A percentile compares a stretch with the other conserved stretches of the same genome.
These are phyloP conservation scores for Podospora pseudopauciseta DNA, from an alignment of 495 filamentous ascomycete genomes.

Conservation along the genomic window DNA sequence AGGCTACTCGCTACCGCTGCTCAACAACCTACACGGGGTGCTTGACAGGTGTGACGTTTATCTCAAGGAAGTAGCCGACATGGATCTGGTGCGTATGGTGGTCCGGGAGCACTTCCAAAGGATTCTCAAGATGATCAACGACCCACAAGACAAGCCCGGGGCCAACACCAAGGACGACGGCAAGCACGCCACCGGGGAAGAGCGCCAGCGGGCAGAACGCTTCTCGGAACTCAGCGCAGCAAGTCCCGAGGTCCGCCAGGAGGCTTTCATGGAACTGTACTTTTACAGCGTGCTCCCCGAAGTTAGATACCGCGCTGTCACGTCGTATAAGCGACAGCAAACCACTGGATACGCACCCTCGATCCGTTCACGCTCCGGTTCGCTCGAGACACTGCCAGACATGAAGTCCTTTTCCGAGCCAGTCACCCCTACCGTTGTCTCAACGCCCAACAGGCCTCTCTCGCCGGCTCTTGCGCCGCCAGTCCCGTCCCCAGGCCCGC, in stretches of 20 bases:
- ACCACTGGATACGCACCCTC: slow-evolving; percentile 26
- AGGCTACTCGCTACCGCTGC: slow-evolving; percentile 29
- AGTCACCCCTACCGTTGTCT: not conserved
- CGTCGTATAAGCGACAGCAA: slow-evolving; percentile 20
- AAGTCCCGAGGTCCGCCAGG: slow-evolving; percentile 39
- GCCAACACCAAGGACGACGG: slow-evolving; percentile 11
- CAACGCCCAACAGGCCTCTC: not conserved
- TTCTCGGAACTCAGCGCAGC: slow-evolving; percentile 37
- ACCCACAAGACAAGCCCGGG: slow-evolving; percentile 9
- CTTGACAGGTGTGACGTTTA: slow-evolving; percentile 33
- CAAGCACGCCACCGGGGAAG: not conserved
- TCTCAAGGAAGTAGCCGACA: slow-evolving; percentile 20
- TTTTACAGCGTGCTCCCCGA: slow-evolving; percentile 36
- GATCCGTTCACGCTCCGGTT: slow-evolving; percentile 9
- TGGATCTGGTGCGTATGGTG: slow-evolving; percentile 32
- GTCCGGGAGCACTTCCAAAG: slow-evolving; percentile 40
- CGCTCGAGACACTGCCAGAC: slow-evolving; percentile 17
- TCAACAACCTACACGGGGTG: slow-evolving; percentile 38
- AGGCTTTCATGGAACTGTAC: slow-evolving; percentile 42
- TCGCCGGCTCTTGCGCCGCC: not conserved
- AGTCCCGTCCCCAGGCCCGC: not conserved
- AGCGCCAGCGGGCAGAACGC: slow-evolving; percentile 2
- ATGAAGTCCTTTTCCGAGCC: slow-evolving; percentile 8
- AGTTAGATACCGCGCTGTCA: slow-evolving; percentile 30
- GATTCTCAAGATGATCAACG: slow-evolving; percentile 35